These are phyloP conservation scores for Mollisiaceae sp. DNA, from an alignment of 2,329 filamentous ascomycete genomes.

Conservation along the genomic window DNA sequence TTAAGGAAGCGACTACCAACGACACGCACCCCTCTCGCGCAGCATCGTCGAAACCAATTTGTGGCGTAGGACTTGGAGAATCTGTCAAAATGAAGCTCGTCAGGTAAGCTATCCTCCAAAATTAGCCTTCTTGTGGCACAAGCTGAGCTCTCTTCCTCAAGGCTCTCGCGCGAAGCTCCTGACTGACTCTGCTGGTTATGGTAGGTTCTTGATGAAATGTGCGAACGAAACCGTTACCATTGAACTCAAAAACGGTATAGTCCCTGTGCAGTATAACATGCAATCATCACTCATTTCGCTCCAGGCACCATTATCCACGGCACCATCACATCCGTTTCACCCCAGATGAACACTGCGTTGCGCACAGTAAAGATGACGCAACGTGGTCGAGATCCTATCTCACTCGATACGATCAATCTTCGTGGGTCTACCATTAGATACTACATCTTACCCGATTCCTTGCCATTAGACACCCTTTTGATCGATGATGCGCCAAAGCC, in stretches of 20 bases:
- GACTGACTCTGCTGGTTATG: slow-evolving; percentile 39
- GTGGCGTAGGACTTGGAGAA: neutral
- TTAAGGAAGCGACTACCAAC: neutral
- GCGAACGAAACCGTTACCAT: slow-evolving; percentile 98
- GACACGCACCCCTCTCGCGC: neutral
- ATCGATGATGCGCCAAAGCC: slow-evolving; percentile 98
- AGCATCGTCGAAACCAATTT: neutral
- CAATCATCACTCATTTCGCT: slow-evolving; percentile 4
- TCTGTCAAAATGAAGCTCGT: slow-evolving; percentile 87
- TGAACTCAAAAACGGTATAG: slow-evolving; percentile 93
- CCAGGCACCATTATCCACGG: slow-evolving; percentile 93
- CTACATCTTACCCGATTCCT: slow-evolving; percentile 92
- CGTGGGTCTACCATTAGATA: slow-evolving; percentile 96
- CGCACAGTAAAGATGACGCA: slow-evolving; percentile 96
- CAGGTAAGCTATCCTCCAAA: slow-evolving; percentile 65
- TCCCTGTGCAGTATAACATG: neutral
- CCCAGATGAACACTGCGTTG: slow-evolving; percentile 97
- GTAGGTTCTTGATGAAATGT: slow-evolving; percentile 98
- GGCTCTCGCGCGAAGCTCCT: slow-evolving; percentile 46
- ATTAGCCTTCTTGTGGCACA: slow-evolving; percentile 42
- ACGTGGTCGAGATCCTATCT: slow-evolving; percentile 83
- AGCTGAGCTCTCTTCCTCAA: slow-evolving; percentile 53
- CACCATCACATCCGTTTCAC: slow-evolving; percentile 94
- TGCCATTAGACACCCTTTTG: slow-evolving; percentile 92
- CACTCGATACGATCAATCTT: slow-evolving; percentile 94